Evolutionary conservation across 2,329 filamentous ascomycete genomes (phyloP).

Genomic region (Curvularia hawaiiensis): DNA sequence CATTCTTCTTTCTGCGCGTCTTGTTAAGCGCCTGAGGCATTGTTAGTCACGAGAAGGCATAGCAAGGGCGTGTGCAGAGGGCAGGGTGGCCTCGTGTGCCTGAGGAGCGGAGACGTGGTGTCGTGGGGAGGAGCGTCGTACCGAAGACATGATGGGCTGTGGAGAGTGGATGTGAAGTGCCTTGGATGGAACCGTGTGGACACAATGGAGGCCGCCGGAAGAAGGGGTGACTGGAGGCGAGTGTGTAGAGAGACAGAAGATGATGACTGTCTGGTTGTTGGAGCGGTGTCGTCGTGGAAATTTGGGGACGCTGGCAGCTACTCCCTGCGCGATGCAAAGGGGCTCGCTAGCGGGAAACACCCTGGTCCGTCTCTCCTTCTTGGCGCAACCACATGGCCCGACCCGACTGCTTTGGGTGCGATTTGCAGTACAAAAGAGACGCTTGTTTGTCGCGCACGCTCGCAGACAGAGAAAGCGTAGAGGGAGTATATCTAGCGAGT

Average conservation of each 20-base stretch:
- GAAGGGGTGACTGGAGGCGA: conserved; percentile 28
- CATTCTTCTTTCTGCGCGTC: conserved; percentile 99
- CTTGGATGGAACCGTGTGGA: conserved; percentile 22
- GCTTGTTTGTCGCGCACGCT: neutral
- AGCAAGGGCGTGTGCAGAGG: conserved; percentile 19
- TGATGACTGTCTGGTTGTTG: conserved; percentile 34
- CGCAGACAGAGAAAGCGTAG: neutral
- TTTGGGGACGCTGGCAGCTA: conserved; percentile 48
- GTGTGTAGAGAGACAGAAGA: conserved; percentile 11
- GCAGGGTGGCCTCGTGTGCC: conserved; percentile 27
- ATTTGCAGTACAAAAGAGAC: conserved; percentile 13
- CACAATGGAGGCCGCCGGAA: conserved; percentile 27
- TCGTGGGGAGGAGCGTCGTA: conserved; percentile 39
- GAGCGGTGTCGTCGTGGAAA: conserved; percentile 44
- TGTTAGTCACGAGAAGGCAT: conserved; percentile 36
- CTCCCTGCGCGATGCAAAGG: conserved; percentile 48
- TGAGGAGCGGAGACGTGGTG: conserved; percentile 25
- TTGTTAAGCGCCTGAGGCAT: conserved; percentile 63
- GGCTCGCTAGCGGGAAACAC: conserved; percentile 44
- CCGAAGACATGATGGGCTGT: conserved; percentile 44
- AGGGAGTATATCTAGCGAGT: neutral
- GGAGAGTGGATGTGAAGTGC: conserved; percentile 29
- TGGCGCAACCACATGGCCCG: conserved; percentile 36
- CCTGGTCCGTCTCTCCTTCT: conserved; percentile 41
- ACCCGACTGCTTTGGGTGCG: conserved; percentile 24